A percentile compares a stretch with the other conserved stretches of the same genome.
Conservation (phyloP, 768 basidiomycete species). For the Hypsizygus marmoreus region DNA sequence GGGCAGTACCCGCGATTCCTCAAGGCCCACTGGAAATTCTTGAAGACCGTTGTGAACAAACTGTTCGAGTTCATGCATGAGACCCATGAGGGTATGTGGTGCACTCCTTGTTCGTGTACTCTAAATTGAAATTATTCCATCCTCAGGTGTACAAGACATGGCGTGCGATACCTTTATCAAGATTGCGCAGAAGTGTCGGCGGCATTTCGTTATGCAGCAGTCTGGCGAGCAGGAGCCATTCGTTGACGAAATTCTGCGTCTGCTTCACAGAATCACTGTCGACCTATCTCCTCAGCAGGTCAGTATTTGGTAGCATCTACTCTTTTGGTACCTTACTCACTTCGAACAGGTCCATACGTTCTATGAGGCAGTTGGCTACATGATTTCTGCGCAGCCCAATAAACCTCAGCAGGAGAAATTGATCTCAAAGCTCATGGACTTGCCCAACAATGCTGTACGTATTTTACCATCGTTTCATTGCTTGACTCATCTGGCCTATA, state of each 20-base stretch:
- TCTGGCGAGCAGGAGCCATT: constrained; percentile 97
- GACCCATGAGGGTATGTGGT: constrained; percentile 84
- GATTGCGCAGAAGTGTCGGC: constrained; percentile 96
- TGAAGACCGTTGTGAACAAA: constrained; percentile 99
- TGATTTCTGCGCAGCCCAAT: constrained; percentile 99
- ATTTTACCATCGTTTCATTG: not conserved
- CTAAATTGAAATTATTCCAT: not conserved
- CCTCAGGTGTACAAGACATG: constrained; percentile 96
- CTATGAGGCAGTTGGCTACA: constrained; percentile 98
- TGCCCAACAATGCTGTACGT: constrained; percentile 93
- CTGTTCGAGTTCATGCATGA: constrained; percentile 99
- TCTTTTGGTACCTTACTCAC: constrained; percentile 20
- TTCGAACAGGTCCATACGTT: constrained; percentile 81
- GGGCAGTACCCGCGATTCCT: constrained; percentile 99
- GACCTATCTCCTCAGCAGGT: constrained; percentile 91
- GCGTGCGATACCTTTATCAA: constrained; percentile 99
- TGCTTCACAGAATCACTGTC: constrained; percentile 90
- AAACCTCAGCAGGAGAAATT: constrained; percentile 95
- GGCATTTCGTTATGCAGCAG: constrained; percentile 99
- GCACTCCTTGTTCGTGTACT: not conserved
- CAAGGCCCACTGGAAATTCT: constrained; percentile 99
- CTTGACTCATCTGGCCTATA: constrained; percentile 2
- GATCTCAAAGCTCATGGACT: constrained; percentile 93
- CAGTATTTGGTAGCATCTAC: constrained; percentile 1
- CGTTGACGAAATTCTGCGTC: constrained; percentile 93